Percentiles rank a stretch among this genome's conserved stretches.
phyloP scores from a whole-genome alignment of 768 basidiomycete species.

The Xerocomellus amylosporus region DNA sequence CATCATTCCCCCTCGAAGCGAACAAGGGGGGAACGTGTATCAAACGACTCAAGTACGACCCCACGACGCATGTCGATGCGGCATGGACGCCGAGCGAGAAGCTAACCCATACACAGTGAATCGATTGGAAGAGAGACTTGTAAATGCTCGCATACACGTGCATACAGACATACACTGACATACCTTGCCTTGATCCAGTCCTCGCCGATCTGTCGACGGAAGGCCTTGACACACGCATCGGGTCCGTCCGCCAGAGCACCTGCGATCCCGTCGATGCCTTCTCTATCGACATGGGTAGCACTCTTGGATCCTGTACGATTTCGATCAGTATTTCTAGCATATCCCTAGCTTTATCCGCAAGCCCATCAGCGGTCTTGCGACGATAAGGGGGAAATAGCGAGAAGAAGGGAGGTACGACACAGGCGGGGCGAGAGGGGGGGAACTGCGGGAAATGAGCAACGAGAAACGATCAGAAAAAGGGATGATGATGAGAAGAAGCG shows the following conservation, averaged over 20 bases:
- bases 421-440: neutral
- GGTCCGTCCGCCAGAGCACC: conserved; percentile 60
- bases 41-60: conserved; percentile 6
- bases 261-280: conserved; percentile 54
- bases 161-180: conserved; percentile 2
- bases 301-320: conserved; percentile 50
- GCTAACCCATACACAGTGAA: no score
- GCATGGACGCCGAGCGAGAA: neutral
- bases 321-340: neutral
- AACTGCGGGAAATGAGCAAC: neutral
- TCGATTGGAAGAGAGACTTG: neutral
- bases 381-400: conserved; percentile 9
- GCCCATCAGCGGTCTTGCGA: conserved; percentile 13
- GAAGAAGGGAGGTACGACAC: neutral
- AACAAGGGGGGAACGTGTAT: conserved; percentile 12
- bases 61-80: conserved; percentile 1
- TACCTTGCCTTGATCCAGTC: conserved; percentile 72
- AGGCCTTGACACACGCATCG: conserved; percentile 52
- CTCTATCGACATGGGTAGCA: conserved; percentile 39
- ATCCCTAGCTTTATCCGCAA: neutral
- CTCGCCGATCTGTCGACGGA: conserved; percentile 59
- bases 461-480: neutral
- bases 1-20: neutral
- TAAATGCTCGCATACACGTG: neutral
- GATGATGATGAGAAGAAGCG: neutral